Base-by-base conservation (phyloP, 352 stramenopile species). In the Blastocystis sp. region DNA sequence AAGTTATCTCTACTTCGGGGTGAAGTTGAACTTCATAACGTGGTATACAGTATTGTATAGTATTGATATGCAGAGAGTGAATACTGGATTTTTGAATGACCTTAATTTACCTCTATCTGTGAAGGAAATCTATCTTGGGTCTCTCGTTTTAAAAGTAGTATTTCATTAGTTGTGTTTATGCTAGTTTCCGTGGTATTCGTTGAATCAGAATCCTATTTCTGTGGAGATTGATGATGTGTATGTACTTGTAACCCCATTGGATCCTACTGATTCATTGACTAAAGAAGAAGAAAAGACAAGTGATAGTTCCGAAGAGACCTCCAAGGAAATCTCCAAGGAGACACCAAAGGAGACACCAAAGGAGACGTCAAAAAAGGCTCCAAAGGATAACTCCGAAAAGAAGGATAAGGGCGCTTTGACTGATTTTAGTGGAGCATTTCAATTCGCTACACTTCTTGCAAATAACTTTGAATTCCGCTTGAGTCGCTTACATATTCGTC, bases 381-480 rank as follows among this genome's bases (percentile, higher is more conserved):
- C 68, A n/a, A 85, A 26, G 53, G 73, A 85, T 50, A 59, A 13
- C 20, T 59, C 20, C 11, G 20, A 81, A 47, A 55, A 66, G 55
- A 37, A 68, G 34, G 73, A 85, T 24, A 34, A 59, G 20, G 20
- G 56, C 16, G 73, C n/a, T 8, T 16, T 85, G 34, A 85, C 24
- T 64, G 73, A 85, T 68, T 45, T 66, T 26, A 66, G 43, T n/a
- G 73, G 53, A 34, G 73, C 73, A 30, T 85, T 85, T 68, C 43
- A 85, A 53, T 53, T 85, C 13, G 73, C 73, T 9, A 66, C 73
- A 5, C 20, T 66, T 30, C 53, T 85, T 37, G 53, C 55, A 26
- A 85, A 85, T 55, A 85, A 85, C 53, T 85, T 85, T 30, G n/a
- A 85, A 55, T 85, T 85, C 41, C 41, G 30, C 4, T 34, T 85